These are phyloP conservation scores for Penicillium crustosum DNA, from an alignment of 2,329 filamentous ascomycete genomes.

Conservation along the genomic window DNA sequence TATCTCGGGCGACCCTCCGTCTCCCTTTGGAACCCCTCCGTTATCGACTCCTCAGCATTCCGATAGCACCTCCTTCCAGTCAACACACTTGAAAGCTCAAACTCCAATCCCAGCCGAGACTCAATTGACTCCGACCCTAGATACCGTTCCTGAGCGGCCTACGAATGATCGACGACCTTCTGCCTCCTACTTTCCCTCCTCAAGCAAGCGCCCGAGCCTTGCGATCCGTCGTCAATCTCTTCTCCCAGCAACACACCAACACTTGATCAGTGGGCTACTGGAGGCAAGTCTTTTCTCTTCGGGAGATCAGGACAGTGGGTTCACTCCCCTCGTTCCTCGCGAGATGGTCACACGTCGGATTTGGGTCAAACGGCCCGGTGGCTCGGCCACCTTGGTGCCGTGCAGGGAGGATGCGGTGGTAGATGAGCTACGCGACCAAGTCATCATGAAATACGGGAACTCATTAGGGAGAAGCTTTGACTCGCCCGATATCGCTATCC, in stretches of 20 bases:
- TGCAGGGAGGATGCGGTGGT: constrained; percentile 87
- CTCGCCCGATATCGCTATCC: constrained; percentile 80
- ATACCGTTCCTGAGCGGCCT: constrained; percentile 31
- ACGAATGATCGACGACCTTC: constrained; percentile 14
- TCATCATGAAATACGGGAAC: constrained; percentile 90
- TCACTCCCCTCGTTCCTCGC: constrained; percentile 20
- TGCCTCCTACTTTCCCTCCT: constrained; percentile 17
- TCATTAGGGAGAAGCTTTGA: constrained; percentile 87
- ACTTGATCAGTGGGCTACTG: constrained; percentile 39
- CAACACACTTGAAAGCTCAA: constrained; percentile 18
- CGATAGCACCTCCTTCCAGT: constrained; percentile 23
- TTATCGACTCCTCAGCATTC: constrained; percentile 24
- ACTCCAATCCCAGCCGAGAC: constrained; percentile 20
- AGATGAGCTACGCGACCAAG: constrained; percentile 90
- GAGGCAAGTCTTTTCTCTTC: constrained; percentile 28
- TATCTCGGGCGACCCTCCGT: constrained; percentile 22
- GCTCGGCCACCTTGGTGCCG: constrained; percentile 82
- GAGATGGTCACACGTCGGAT: constrained; percentile 65
- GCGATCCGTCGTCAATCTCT: constrained; percentile 42
- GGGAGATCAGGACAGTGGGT: constrained; percentile 24
- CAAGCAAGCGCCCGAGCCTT: constrained; percentile 36
- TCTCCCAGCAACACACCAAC: constrained; percentile 40
- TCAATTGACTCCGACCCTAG: constrained; percentile 28
- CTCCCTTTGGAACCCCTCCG: constrained; percentile 21
- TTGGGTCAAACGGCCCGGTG: constrained; percentile 87